These are phyloP conservation scores for Protomyces lactucae-debilis DNA, from an alignment of 1,139 yeast genomes.

Conservation along the genomic window DNA sequence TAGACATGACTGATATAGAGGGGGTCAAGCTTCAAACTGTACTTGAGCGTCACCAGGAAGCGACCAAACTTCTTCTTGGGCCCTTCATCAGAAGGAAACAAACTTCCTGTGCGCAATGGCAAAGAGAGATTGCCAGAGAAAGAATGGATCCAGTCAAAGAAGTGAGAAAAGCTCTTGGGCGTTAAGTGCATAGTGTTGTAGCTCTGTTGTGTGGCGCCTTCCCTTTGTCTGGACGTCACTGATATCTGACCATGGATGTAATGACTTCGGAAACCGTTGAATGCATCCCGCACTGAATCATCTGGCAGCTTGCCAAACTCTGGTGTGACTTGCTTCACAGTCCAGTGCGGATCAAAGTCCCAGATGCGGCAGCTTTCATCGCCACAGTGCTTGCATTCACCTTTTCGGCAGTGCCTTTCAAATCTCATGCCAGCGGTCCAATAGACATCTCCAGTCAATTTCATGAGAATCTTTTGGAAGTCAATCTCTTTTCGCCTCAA, in stretches of 20 bases:
- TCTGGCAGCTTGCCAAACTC: conserved; percentile 43
- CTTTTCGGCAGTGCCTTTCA: conserved; percentile 42
- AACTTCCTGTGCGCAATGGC: conserved; percentile 67
- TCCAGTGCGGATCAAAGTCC: conserved; percentile 64
- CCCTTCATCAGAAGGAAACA: conserved; percentile 50
- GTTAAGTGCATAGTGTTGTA: conserved; percentile 72
- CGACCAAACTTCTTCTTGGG: conserved; percentile 63
- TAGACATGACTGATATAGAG: conserved; percentile 68
- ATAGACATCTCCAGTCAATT: conserved; percentile 48
- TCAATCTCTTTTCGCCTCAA: conserved; percentile 20
- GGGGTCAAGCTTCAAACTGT: conserved; percentile 68
- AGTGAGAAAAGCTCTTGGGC: conserved; percentile 63
- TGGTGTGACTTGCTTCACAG: conserved; percentile 61
- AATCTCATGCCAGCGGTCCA: conserved; percentile 52
- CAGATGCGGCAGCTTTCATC: conserved; percentile 43
- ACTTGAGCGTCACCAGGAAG: conserved; percentile 74
- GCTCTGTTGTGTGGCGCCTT: conserved; percentile 34
- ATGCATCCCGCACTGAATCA: conserved; percentile 59
- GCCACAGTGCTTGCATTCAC: conserved; percentile 31
- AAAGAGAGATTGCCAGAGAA: conserved; percentile 66
- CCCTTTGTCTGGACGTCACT: conserved; percentile 48
- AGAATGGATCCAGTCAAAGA: conserved; percentile 78
- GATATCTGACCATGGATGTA: conserved; percentile 74
- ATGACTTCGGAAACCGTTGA: conserved; percentile 69
- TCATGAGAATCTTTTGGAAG: conserved; percentile 50